Base-by-base conservation (phyloP, 208 protist species). In the Trypanosoma grayi region DNA sequence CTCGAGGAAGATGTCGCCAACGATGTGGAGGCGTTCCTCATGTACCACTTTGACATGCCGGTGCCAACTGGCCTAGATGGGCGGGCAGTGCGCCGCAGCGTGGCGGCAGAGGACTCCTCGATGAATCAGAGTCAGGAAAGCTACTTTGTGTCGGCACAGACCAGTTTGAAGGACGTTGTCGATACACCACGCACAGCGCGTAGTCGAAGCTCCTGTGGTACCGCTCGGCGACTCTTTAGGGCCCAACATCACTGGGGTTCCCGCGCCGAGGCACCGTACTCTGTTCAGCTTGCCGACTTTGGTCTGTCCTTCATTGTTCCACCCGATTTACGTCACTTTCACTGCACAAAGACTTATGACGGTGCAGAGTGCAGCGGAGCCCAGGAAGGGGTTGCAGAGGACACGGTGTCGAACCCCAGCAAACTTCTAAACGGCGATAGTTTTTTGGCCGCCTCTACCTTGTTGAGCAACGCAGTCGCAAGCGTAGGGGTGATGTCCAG, bases 261-360 rank as follows among this genome's bases (percentile, higher is more conserved):
- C 20, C 7, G 34, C 1, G 27, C 6, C 8, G 40, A 60, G 1
- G 27, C 52, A 45, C 33, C 69, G 25, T 82, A 79, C 60, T 52
- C 69, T 22, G 70, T 84, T 20, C 67, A 79, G 33, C 51, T 87
- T 4, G 67, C 68, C 1, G 74, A 79, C 52, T 75, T 81, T 43
- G 71, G 74, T 9, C 63, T 75, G 7, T 77, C 71, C 48, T 75
- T 82, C 33, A 50, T 87, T 28, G 58, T 81, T 33, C 77, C 77
- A 9, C 74, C 65, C 18, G n/a, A 44, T 18, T 20, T 39, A 30
- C 48, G n/a, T n/a, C n/a, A n/a, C n/a, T n/a, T n/a, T 13, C 13
- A 40, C 36, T 40, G 36, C 36, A 40, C n/a, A n/a, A n/a, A n/a
- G n/a, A n/a, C n/a, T n/a, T n/a, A n/a, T n/a, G n/a, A n/a, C n/a